Evolutionary conservation across 2,329 filamentous ascomycete species (phyloP).

Genomic region (Trichophyton simii): DNA sequence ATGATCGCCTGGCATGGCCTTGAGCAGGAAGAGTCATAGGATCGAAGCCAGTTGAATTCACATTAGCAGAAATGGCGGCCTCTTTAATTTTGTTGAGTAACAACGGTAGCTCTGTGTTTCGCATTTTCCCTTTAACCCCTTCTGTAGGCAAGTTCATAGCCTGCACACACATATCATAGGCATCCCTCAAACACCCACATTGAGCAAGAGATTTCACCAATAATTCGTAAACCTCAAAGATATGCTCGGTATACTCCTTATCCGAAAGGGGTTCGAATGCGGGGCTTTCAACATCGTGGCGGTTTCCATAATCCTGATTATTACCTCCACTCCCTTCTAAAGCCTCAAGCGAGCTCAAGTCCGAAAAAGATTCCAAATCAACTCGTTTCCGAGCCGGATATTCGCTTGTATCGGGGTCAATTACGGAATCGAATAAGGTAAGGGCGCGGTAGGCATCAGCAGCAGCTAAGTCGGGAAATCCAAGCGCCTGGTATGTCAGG

Average conservation of each 20-base stretch:
- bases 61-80: constrained; percentile 8
- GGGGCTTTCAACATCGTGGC: constrained; percentile 31
- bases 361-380: neutral
- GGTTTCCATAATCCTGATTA: constrained; percentile 21
- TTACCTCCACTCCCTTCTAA: constrained; percentile 14
- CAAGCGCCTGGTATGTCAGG: constrained; percentile 56
- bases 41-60: constrained; percentile 19
- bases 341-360: neutral
- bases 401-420: constrained; percentile 62
- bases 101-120: constrained; percentile 13
- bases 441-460: constrained; percentile 85
- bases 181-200: constrained; percentile 32
- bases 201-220: constrained; percentile 26
- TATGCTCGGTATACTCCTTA: constrained; percentile 13
- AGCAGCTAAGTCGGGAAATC: constrained; percentile 78
- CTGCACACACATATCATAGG: constrained; percentile 28
- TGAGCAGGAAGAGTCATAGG: constrained; percentile 24
- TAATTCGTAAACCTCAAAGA: constrained; percentile 26
- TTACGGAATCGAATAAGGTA: constrained; percentile 69
- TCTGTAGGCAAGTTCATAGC: constrained; percentile 18
- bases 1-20: constrained; percentile 38
- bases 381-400: constrained; percentile 53
- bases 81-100: constrained; percentile 21
- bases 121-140: constrained; percentile 4
- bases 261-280: constrained; percentile 12